phyloP scores from a whole-genome alignment of 2,329 filamentous ascomycete species.

The Sporothrix phasma region DNA sequence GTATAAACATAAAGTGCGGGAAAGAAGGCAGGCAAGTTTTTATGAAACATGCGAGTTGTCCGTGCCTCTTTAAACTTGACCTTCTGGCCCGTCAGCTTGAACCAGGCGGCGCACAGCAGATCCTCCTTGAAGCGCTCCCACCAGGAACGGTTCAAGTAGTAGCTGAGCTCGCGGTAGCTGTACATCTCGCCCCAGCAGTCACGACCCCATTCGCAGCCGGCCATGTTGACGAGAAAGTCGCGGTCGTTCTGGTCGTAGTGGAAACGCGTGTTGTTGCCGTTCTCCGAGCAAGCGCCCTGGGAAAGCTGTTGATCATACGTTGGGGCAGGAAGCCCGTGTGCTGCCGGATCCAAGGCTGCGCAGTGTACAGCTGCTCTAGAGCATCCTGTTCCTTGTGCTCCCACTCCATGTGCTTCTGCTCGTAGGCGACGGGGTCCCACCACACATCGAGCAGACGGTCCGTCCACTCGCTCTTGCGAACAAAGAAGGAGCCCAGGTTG shows the following conservation, averaged over 20 bases:
- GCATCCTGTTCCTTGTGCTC: constrained; percentile 98
- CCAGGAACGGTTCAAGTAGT: constrained; percentile 70
- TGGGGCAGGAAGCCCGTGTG: constrained; percentile 85
- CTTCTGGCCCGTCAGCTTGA: constrained; percentile 51
- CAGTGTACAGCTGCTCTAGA: constrained; percentile 80
- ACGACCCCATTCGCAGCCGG: constrained; percentile 89
- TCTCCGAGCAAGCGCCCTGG: constrained; percentile 79
- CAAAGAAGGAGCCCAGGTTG: constrained; percentile 92
- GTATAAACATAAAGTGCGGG: not conserved
- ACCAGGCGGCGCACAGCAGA: constrained; percentile 50
- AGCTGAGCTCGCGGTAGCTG: constrained; percentile 83
- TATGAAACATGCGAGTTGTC: not conserved
- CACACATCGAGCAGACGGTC: constrained; percentile 88
- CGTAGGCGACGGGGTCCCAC: constrained; percentile 97
- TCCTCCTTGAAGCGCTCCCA: constrained; percentile 73
- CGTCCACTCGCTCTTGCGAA: constrained; percentile 76
- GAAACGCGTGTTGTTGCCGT: constrained; percentile 61
- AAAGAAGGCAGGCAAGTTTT: not conserved
- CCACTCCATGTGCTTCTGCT: constrained; percentile 98
- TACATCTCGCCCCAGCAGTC: constrained; percentile 99
- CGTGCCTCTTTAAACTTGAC: constrained; percentile 42
- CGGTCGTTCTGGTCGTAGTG: constrained; percentile 80
- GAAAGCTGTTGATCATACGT: constrained; percentile 90
- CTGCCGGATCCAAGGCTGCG: constrained; percentile 85
- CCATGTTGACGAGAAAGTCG: constrained; percentile 97